Evolutionary conservation across 306 rosid species (phyloP), one percentile per base, ranked within the genome.

Genomic region (Ormosia emarginata): DNA sequence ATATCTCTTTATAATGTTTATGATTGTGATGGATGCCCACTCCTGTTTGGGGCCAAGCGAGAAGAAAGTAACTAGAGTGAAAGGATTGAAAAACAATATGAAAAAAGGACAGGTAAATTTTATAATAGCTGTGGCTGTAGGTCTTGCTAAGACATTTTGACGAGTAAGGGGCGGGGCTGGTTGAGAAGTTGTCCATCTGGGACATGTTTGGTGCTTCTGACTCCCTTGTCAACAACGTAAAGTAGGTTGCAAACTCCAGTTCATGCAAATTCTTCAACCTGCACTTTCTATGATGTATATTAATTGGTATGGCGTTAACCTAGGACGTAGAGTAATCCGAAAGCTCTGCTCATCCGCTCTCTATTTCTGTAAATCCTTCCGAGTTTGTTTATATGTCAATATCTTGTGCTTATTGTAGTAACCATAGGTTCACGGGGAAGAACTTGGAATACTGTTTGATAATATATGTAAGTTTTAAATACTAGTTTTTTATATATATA

Each of bases 261-360:
- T 53, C 47, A 44, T 64, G 59, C 67, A 56, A 44, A 55, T 66
- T 56, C 77, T 39, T 50, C 55, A 10, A 43, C 53, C 74, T 63
- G 32, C 75, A 39, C 36, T 59, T 59, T 7, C 0, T 59, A 47
- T 57, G 72, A 62, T 63, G 32, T 46, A 18, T 49, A 50, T 15
- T 47, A 3, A 53, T 29, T 69, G 34, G 70, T 37, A 18, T 8
- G 73, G 52, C 7, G 1, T 64, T 47, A 67, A n/a, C 43, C 30
- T 8, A 53, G 71, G 80, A 43, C 47, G 63, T 78, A 7, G 53
- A 71, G 63, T 73, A 79, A 56, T 44, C 55, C 70, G 55, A 30
- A 79, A 67, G 32, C 52, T 18, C 41, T 37, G 56, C 37, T 40
- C 24, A 30, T 36, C 34, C 33, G 30, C 15, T 46, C 18, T 29